phyloP scores from a whole-genome alignment of 2,329 filamentous ascomycete species.

The Endocalyx cinctus region DNA sequence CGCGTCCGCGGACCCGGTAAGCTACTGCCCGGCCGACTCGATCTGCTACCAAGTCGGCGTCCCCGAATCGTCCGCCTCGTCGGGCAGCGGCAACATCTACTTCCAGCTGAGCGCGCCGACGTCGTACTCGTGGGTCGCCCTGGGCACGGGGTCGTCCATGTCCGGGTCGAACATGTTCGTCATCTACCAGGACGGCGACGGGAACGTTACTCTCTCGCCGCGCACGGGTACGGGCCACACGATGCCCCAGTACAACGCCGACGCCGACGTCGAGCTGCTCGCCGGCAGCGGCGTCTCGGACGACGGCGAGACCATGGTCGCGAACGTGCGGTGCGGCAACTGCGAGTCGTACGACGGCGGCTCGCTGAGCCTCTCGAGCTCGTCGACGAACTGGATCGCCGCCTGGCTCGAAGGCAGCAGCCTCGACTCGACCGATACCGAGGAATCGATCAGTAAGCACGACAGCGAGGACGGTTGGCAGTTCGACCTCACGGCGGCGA shows the following conservation, averaged over 20 bases:
- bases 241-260: conserved; percentile 42
- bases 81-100: conserved; percentile 52
- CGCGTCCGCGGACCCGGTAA: conserved; percentile 23
- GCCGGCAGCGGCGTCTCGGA: conserved; percentile 52
- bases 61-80: conserved; percentile 42
- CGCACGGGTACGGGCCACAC: conserved; percentile 44
- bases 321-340: conserved; percentile 53
- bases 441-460: conserved; percentile 41
- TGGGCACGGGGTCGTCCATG: conserved; percentile 56
- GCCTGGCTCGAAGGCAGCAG: conserved; percentile 47
- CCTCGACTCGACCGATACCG: conserved; percentile 37
- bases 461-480: conserved; percentile 31
- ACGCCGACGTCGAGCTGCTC: conserved; percentile 46
- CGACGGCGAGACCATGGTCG: conserved; percentile 46
- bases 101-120: conserved; percentile 55
- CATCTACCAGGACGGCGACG: conserved; percentile 53
- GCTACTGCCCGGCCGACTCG: conserved; percentile 37
- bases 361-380: conserved; percentile 37
- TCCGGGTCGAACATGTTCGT: conserved; percentile 55
- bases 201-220: conserved; percentile 59
- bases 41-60: conserved; percentile 55
- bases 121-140: conserved; percentile 50
- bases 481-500: conserved; percentile 45
- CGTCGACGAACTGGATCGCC: conserved; percentile 44
- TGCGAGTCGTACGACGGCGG: conserved; percentile 44